Conservation (phyloP, 1,284 basidiomycete species). For the Ceratorhiza oryzae-sativae region DNA sequence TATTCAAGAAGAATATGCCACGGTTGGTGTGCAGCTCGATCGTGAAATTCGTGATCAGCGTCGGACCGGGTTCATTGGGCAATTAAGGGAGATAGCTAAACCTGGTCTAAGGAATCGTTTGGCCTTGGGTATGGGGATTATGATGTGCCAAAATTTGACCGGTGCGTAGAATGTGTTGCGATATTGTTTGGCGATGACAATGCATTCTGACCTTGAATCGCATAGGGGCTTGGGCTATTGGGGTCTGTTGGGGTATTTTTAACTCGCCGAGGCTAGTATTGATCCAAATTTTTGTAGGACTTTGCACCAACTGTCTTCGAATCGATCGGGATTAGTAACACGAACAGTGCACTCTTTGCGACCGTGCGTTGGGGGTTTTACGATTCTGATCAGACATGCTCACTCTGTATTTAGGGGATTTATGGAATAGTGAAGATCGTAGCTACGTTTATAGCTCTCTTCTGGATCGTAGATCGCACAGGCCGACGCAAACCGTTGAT, state of each 20-base stretch:
- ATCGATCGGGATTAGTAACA: conserved; percentile 55
- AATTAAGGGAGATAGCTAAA: conserved; percentile 29
- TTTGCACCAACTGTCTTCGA: conserved; percentile 54
- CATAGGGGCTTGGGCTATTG: neutral
- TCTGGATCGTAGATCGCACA: conserved; percentile 44
- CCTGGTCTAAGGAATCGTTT: conserved; percentile 25
- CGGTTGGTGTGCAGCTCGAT: neutral
- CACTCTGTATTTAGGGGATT: conserved; percentile 49
- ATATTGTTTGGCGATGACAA: too few relatives aligned
- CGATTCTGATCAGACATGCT: too few relatives aligned
- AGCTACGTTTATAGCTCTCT: conserved; percentile 13
- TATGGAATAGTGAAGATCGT: conserved; percentile 56
- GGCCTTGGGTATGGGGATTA: conserved; percentile 38
- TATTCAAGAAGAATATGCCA: conserved; percentile 52
- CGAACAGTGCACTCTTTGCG: conserved; percentile 53
- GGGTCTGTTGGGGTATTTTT: conserved; percentile 47
- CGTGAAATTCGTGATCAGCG: neutral
- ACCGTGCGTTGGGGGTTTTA: conserved; percentile 45
- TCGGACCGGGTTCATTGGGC: conserved; percentile 9
- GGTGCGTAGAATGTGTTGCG: conserved; percentile 3
- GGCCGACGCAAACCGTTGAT: conserved; percentile 57
- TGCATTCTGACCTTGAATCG: too few relatives aligned
- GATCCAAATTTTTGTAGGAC: too few relatives aligned
- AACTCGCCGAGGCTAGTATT: too few relatives aligned
- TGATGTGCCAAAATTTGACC: conserved; percentile 37